Conservation (phyloP, 192 early-diverging fungal genomes). For the Backusella morwellensis region DNA sequence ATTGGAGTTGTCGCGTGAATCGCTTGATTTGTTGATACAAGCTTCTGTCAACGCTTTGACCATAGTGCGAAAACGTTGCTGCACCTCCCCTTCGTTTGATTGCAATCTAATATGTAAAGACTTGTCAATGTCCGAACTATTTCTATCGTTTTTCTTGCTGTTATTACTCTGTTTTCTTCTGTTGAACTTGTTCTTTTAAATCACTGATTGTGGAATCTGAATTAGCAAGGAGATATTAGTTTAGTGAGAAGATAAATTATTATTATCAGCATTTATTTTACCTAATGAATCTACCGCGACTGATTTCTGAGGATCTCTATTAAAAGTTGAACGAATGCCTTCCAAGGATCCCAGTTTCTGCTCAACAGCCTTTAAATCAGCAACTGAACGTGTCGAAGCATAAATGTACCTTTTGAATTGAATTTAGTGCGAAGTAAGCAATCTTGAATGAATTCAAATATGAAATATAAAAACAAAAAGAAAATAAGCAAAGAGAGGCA, state of each 20-base stretch:
- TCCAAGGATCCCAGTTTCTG: not conserved
- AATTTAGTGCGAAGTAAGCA: not conserved
- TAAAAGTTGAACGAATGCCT: not conserved
- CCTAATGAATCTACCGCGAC: not conserved
- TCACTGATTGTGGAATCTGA: not conserved
- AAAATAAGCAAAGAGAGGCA: not conserved
- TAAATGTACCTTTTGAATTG: not conserved
- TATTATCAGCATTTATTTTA: not conserved
- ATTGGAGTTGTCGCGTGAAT: not conserved
- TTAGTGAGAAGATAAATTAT: not conserved
- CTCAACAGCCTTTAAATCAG: not conserved
- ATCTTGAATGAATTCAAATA: not conserved
- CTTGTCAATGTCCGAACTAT: not conserved
- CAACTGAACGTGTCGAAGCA: not conserved
- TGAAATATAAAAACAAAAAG: no score
- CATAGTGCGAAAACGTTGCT: not conserved
- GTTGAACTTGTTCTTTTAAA: not conserved
- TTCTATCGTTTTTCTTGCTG: not conserved
- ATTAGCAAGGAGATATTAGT: not conserved
- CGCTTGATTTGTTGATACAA: not conserved
- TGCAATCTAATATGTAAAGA: not conserved
- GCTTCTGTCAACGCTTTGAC: not conserved
- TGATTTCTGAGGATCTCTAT: not conserved
- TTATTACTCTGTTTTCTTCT: not conserved
- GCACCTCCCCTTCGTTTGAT: not conserved